Base-by-base conservation (phyloP, 257 asterid species). In the Capsicum baccatum region DNA sequence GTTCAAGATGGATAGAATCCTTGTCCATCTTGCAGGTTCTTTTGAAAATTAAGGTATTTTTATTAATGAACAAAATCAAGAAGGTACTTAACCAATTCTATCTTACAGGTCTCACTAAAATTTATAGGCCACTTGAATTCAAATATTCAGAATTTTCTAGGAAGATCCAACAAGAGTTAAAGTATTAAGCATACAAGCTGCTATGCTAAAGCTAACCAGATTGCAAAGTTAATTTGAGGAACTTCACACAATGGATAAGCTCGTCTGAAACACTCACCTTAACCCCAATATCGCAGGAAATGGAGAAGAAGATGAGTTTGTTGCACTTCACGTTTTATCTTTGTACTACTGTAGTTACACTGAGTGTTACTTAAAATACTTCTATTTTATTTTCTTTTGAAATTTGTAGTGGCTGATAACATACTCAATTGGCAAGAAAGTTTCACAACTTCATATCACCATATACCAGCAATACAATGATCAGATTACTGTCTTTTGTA, bases 91-190 rank as follows among this genome's bases (percentile, higher is more conserved):
- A 73, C 80, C 57, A 73, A 73, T 48, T 52, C 59, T 33, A 52
- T 76, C 63, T 52, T 52, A n/a, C 19, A 48, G 44, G 81, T 76
- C 21, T 76, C 26, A 2, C 33, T 47, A 13, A 76, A 52, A 52
- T 21, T 76, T 74, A 50, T 21, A 74, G 47, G 50, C 47, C 47
- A 26, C 63, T 13, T 12, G 47, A 76, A 76, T 76, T 63, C 13
- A 52, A 76, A 21, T 52, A 52, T 76, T 52, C 63, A 76, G 26
- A 76, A 52, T 52, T 52, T 74, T 76, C 62, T 21, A 52, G 81
- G 81, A 50, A 76, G 81, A 76, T 13, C 44, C 47, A 76, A 52
- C 47, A 52, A 52, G 62, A 74, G 62, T 62, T 50, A n/a, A 76
- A 52, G 47, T 52, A 50, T 76, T 76, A 52, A 74, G 52, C n/a